Percentiles rank a stretch among this genome's conserved stretches.
These are phyloP conservation scores for Penicillium olsonii DNA, from an alignment of 2,329 filamentous ascomycete genomes.

Conservation along the genomic window DNA sequence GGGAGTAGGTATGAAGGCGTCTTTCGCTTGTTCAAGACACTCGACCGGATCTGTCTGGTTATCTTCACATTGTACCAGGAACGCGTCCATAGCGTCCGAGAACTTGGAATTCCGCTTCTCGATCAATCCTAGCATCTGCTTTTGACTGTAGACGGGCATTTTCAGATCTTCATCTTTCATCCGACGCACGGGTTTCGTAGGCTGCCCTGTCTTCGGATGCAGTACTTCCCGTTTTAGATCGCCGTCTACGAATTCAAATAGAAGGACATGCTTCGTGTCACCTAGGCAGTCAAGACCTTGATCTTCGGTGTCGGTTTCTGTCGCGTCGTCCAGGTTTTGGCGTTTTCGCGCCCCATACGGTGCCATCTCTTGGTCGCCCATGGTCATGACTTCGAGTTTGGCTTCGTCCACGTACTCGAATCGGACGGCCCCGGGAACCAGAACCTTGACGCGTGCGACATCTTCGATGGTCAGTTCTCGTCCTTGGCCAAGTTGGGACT, in stretches of 20 bases:
- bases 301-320: conserved; percentile 26
- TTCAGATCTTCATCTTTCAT: conserved; percentile 77
- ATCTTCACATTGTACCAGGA: conserved; percentile 72
- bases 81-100: conserved; percentile 70
- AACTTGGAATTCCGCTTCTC: conserved; percentile 89
- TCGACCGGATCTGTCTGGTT: conserved; percentile 65
- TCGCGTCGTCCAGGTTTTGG: conserved; percentile 37
- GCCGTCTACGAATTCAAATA: conserved; percentile 91
- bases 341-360: conserved; percentile 60
- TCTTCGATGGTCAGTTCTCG: conserved; percentile 71
- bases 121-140: conserved; percentile 85
- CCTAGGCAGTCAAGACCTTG: conserved; percentile 37
- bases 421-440: conserved; percentile 75
- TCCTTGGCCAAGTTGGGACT: conserved; percentile 69
- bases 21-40: conserved; percentile 60
- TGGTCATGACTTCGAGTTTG: conserved; percentile 76
- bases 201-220: conserved; percentile 71
- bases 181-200: conserved; percentile 66
- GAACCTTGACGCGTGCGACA: conserved; percentile 75
- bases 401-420: conserved; percentile 87
- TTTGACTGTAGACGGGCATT: conserved; percentile 90
- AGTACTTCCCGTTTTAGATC: conserved; percentile 81
- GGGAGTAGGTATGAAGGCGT: conserved; percentile 64
- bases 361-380: conserved; percentile 57
- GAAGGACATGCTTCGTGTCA: conserved; percentile 65